phyloP scores from a whole-genome alignment of 2,329 filamentous ascomycete species.

The Talaromyces sp. region DNA sequence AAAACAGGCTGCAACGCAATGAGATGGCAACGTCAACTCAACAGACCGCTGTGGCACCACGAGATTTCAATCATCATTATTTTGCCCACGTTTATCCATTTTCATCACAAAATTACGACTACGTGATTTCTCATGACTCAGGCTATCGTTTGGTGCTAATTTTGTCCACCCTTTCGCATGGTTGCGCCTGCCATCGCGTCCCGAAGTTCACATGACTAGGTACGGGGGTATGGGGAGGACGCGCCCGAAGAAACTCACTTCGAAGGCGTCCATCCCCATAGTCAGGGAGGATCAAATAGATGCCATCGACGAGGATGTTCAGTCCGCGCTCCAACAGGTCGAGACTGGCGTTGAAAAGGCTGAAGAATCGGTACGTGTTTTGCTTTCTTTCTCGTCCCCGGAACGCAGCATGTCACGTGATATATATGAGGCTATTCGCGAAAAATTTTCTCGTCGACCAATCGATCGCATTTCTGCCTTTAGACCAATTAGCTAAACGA shows the following conservation, averaged over 20 bases:
- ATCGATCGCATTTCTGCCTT: background rate
- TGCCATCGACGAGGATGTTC: constrained; percentile 77
- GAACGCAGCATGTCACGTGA: constrained; percentile 29
- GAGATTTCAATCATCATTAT: constrained; percentile 31
- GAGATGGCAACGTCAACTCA: constrained; percentile 46
- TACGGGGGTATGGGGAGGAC: constrained; percentile 47
- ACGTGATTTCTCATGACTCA: constrained; percentile 52
- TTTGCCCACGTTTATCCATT: constrained; percentile 48
- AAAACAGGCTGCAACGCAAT: constrained; percentile 40
- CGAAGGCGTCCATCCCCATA: constrained; percentile 82
- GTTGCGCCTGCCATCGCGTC: constrained; percentile 35
- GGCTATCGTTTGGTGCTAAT: constrained; percentile 63
- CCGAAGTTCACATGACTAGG: constrained; percentile 44
- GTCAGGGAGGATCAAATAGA: constrained; percentile 90
- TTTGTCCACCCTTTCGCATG: constrained; percentile 55
- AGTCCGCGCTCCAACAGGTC: constrained; percentile 77
- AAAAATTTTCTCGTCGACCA: constrained; percentile 6
- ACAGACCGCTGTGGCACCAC: constrained; percentile 34
- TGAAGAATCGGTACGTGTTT: constrained; percentile 86
- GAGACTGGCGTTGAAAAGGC: constrained; percentile 95
- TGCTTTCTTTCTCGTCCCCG: constrained; percentile 26
- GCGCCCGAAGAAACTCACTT: constrained; percentile 71
- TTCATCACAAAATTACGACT: constrained; percentile 56
- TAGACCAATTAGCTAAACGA: background rate
- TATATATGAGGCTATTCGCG: constrained; percentile 22